Conservation (phyloP, 768 basidiomycete species). For the Rhizopogon vesiculosus region DNA sequence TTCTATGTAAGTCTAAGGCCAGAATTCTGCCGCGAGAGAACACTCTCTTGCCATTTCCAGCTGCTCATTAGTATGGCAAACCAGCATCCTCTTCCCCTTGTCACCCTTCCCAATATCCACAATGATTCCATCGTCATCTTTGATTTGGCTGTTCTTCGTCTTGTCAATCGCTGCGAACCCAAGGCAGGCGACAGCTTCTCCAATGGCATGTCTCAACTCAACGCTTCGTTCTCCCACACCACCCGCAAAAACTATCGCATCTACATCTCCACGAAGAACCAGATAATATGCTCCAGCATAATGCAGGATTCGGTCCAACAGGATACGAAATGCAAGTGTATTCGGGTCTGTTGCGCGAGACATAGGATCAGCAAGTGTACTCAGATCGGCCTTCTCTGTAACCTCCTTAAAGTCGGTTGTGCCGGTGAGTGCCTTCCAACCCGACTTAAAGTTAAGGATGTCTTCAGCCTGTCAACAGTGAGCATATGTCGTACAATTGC, state of each 20-base stretch:
- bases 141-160: constrained; percentile 39
- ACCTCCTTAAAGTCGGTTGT: constrained; percentile 82
- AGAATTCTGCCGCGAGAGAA: constrained; percentile 13
- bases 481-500: not conserved
- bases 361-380: constrained; percentile 13
- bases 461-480: constrained; percentile 51
- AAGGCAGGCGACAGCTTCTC: constrained; percentile 48
- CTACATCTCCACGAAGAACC: constrained; percentile 61
- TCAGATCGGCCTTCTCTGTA: constrained; percentile 35
- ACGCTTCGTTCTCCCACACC: constrained; percentile 80
- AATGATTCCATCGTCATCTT: constrained; percentile 33
- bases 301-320: constrained; percentile 71
- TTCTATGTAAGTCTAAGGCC: constrained; percentile 1
- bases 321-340: constrained; percentile 71
- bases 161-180: constrained; percentile 53
- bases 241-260: constrained; percentile 82
- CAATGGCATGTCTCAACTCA: constrained; percentile 56
- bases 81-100: constrained; percentile 36
- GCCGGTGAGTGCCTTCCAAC: constrained; percentile 75
- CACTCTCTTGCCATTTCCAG: constrained; percentile 45
- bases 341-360: constrained; percentile 27
- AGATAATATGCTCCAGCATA: constrained; percentile 73
- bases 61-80: constrained; percentile 68
- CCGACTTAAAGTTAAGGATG: constrained; percentile 70
- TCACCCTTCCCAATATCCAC: constrained; percentile 38